phyloP scores from a whole-genome alignment of 2,329 filamentous ascomycete species.

The Paraphaeosphaeria minitans region DNA sequence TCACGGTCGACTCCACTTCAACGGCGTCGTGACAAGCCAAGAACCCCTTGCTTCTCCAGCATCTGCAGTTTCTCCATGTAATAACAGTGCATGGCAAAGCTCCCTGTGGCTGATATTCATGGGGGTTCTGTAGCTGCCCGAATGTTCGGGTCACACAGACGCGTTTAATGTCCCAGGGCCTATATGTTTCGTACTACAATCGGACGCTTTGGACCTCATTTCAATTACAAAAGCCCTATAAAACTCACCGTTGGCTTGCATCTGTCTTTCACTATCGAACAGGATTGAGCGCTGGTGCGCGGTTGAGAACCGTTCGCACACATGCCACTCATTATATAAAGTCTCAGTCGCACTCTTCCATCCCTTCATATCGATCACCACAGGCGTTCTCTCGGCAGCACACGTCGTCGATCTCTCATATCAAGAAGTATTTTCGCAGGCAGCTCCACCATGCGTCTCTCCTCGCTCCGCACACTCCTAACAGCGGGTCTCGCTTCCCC shows the following conservation, averaged over 20 bases:
- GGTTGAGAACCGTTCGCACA: background rate
- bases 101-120: background rate
- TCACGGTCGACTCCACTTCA: background rate
- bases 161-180: background rate
- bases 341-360: background rate
- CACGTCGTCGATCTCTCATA: background rate
- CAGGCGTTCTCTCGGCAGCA: background rate
- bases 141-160: background rate
- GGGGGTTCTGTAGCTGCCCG: background rate
- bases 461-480: constrained; percentile 2
- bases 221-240: background rate
- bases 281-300: background rate
- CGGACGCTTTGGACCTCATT: background rate
- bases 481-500: background rate
- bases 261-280: background rate
- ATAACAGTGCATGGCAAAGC: background rate
- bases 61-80: background rate
- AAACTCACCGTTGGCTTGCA: background rate
- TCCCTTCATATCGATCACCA: background rate
- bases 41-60: background rate
- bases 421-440: no score
- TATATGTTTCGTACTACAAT: background rate
- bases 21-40: background rate
- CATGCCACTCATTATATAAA: background rate
- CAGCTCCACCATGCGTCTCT: constrained; percentile 4